Evolutionary conservation across 495 filamentous ascomycete species (phyloP).

Genomic region (Daldinia bambusicola): DNA sequence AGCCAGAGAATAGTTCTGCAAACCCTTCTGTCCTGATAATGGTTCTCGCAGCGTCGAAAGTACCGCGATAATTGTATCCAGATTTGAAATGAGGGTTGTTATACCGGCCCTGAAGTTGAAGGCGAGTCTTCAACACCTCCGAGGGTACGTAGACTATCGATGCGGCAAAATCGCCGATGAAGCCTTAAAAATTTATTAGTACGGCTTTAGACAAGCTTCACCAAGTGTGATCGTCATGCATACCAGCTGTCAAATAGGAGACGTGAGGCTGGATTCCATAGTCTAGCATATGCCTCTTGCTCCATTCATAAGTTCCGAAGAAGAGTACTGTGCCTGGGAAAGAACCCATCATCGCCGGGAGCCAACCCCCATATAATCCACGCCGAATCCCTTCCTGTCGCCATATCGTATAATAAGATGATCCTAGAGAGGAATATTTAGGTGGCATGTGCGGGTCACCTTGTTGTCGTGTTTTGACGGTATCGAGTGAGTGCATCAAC

Average conservation of each 20-base stretch:
- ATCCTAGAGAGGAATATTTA: slow-evolving; percentile 87
- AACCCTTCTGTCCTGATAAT: slow-evolving; percentile 85
- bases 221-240: slow-evolving; percentile 32
- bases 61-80: slow-evolving; percentile 92
- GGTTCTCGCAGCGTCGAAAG: slow-evolving; percentile 79
- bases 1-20: slow-evolving; percentile 89
- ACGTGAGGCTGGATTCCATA: slow-evolving; percentile 77
- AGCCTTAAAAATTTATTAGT: slow-evolving; percentile 67
- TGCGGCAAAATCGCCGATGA: slow-evolving; percentile 90
- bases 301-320: slow-evolving; percentile 96
- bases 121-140: slow-evolving; percentile 93
- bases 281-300: slow-evolving; percentile 89
- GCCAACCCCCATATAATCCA: slow-evolving; percentile 92
- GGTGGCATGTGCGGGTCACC: slow-evolving; percentile 92
- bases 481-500: slow-evolving; percentile 98
- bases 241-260: slow-evolving; percentile 85
- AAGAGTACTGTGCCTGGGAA: slow-evolving; percentile 95
- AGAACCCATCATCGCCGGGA: slow-evolving; percentile 88
- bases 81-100: slow-evolving; percentile 94
- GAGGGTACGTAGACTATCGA: slow-evolving; percentile 94
- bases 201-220: slow-evolving; percentile 6
- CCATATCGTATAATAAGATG: slow-evolving; percentile 90
- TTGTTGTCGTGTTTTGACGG: slow-evolving; percentile 98
- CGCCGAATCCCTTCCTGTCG: slow-evolving; percentile 88
- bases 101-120: slow-evolving; percentile 92